These are phyloP conservation scores for Inga oerstediana DNA, from an alignment of 306 rosid genomes.

Conservation along the genomic window DNA sequence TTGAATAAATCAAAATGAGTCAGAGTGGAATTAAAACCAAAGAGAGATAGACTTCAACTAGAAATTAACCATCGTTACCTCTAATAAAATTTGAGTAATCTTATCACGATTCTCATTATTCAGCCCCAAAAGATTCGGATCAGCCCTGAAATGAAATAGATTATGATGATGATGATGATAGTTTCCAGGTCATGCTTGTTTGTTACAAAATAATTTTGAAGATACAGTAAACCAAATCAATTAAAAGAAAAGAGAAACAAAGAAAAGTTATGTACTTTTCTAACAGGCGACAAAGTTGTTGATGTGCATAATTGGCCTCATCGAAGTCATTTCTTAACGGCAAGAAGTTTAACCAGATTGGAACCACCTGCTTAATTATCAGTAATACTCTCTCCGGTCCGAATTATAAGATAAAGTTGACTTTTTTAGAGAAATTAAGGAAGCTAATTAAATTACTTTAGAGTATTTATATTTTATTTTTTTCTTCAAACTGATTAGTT, in stretches of 20 bases:
- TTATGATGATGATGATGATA: no score
- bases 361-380: slow-evolving; percentile 29
- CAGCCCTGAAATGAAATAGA: slow-evolving; percentile 15
- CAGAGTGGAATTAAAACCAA: background rate
- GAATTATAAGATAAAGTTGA: no score
- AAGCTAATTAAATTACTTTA: no score
- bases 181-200: background rate
- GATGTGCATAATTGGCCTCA: slow-evolving; percentile 31
- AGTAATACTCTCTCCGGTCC: no score
- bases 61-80: slow-evolving; percentile 19
- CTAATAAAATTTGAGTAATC: background rate
- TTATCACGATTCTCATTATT: slow-evolving; percentile 24
- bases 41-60: background rate
- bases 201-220: slow-evolving; percentile 1
- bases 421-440: no score
- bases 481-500: no score
- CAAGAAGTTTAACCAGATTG: slow-evolving; percentile 34
- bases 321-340: slow-evolving; percentile 10
- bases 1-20: background rate
- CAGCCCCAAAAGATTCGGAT: slow-evolving; percentile 33
- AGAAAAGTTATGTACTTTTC: slow-evolving; percentile 16
- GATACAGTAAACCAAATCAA: background rate
- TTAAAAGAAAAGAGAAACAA: background rate
- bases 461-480: no score
- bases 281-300: slow-evolving; percentile 7